phyloP scores from a whole-genome alignment of 495 filamentous ascomycete species.

The Chaetomium fimeti region DNA sequence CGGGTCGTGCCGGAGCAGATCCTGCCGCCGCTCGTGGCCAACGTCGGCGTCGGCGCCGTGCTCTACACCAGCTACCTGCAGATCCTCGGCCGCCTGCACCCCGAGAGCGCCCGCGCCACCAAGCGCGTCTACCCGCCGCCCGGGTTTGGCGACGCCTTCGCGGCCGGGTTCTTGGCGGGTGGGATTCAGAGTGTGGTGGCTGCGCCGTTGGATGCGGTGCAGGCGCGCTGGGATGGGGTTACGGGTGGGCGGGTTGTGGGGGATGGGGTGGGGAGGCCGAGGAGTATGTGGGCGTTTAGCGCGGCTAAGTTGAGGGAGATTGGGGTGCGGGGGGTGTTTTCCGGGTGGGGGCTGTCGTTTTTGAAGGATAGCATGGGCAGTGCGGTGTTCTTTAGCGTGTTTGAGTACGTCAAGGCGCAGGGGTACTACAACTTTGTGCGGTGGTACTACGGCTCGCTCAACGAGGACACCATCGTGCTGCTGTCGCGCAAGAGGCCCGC shows the following conservation, averaged over 20 bases:
- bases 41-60: constrained; percentile 79
- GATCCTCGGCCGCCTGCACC: constrained; percentile 67
- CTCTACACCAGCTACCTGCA: constrained; percentile 88
- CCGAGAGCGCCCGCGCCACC: constrained; percentile 63
- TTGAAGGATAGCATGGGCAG: constrained; percentile 79
- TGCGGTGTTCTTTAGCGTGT: constrained; percentile 79
- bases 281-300: constrained; percentile 80
- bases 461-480: constrained; percentile 43
- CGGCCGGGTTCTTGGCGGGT: constrained; percentile 75
- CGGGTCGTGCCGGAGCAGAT: constrained; percentile 83
- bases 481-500: constrained; percentile 43
- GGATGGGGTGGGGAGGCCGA: constrained; percentile 47
- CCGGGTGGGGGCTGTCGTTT: constrained; percentile 75
- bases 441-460: constrained; percentile 68
- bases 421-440: constrained; percentile 77
- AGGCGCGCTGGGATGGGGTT: constrained; percentile 66
- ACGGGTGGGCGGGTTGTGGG: constrained; percentile 20
- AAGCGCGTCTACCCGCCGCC: constrained; percentile 78
- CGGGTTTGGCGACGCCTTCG: constrained; percentile 61
- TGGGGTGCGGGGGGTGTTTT: constrained; percentile 75
- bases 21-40: constrained; percentile 80
- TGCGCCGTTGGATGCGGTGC: constrained; percentile 84
- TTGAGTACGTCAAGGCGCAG: constrained; percentile 86
- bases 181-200: constrained; percentile 76
- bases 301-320: constrained; percentile 72